Evolutionary conservation across 2,329 filamentous ascomycete genomes (phyloP).

Genomic region (Tolypocladium capitatum): DNA sequence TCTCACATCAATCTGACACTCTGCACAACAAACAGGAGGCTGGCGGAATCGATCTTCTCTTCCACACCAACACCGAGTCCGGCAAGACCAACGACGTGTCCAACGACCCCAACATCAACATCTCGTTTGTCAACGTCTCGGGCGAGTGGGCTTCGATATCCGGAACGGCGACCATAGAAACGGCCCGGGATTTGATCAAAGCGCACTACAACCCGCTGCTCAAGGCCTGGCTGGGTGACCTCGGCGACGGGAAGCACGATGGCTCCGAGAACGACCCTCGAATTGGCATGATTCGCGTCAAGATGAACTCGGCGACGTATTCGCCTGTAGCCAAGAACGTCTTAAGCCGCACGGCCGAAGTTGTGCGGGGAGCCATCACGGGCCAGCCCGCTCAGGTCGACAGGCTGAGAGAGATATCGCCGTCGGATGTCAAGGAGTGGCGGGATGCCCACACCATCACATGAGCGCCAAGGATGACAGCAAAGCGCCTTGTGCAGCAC

Average conservation of each 20-base stretch:
- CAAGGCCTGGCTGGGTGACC: conserved; percentile 77
- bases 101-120: conserved; percentile 61
- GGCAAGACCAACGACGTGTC: conserved; percentile 75
- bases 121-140: conserved; percentile 62
- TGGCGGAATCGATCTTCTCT: conserved; percentile 69
- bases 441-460: conserved; percentile 8
- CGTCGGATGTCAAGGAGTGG: conserved; percentile 53
- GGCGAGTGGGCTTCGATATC: conserved; percentile 82
- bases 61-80: conserved; percentile 84
- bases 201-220: conserved; percentile 63
- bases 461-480: not conserved
- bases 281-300: conserved; percentile 68
- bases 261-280: conserved; percentile 70
- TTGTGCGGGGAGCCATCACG: conserved; percentile 62
- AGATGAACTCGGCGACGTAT: conserved; percentile 60
- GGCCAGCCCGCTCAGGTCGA: conserved; percentile 62
- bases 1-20: not conserved
- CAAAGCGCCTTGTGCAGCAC: not conserved
- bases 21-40: conserved; percentile 48
- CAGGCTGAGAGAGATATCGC: conserved; percentile 59
- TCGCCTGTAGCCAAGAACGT: conserved; percentile 49
- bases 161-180: conserved; percentile 56
- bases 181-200: conserved; percentile 53
- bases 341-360: conserved; percentile 51
- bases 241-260: conserved; percentile 72